These are phyloP conservation scores for Lanmaoa pseudosensibilis DNA, from an alignment of 768 basidiomycete species.

Conservation along the genomic window DNA sequence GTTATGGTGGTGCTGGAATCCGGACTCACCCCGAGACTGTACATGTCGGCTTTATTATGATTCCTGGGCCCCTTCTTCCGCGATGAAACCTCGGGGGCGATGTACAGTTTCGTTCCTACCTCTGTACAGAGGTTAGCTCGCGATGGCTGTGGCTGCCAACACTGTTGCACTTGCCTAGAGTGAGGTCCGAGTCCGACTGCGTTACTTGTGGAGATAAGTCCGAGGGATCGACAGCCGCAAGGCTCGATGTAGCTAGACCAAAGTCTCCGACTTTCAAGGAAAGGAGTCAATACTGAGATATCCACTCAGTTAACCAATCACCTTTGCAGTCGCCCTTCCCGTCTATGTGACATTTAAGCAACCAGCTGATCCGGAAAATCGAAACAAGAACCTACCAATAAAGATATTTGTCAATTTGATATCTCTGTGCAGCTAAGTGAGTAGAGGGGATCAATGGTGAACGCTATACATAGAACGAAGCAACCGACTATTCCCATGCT, in stretches of 20 bases:
- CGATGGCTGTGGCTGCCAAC: not conserved
- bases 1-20: not conserved
- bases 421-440: slow-evolving; percentile 72
- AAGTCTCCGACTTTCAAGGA: slow-evolving; percentile 77
- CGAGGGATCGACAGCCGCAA: slow-evolving; percentile 76
- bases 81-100: slow-evolving; percentile 86
- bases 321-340: slow-evolving; percentile 84
- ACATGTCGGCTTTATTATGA: slow-evolving; percentile 91
- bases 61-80: slow-evolving; percentile 63
- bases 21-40: slow-evolving; percentile 78
- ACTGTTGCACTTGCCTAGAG: slow-evolving; percentile 50
- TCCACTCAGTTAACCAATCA: slow-evolving; percentile 18
- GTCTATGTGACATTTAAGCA: slow-evolving; percentile 43
- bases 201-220: slow-evolving; percentile 52
- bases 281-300: not conserved
- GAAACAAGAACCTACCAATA: slow-evolving; percentile 58
- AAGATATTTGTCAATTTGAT: slow-evolving; percentile 95
- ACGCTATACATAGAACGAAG: not conserved
- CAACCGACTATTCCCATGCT: slow-evolving; percentile 75
- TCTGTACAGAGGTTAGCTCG: slow-evolving; percentile 41
- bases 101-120: slow-evolving; percentile 89
- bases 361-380: not conserved
- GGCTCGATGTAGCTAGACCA: slow-evolving; percentile 82
- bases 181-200: slow-evolving; percentile 65
- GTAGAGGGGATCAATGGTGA: slow-evolving; percentile 25